Percentiles rank a stretch among this genome's conserved stretches.
phyloP scores from a whole-genome alignment of 495 filamentous ascomycete species.

The Lophium mytilinum region DNA sequence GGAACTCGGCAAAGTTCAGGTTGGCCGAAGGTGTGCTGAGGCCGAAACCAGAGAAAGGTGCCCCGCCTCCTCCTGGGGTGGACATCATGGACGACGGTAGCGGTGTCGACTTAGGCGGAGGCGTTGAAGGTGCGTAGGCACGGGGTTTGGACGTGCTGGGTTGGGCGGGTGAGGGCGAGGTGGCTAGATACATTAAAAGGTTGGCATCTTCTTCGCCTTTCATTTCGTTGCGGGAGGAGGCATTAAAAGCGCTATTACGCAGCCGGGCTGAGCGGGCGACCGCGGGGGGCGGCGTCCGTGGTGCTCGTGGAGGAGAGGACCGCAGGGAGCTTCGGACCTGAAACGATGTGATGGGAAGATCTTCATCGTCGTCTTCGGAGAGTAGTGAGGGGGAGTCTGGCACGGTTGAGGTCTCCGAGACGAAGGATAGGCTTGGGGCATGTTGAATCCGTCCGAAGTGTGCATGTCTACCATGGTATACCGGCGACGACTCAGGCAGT shows the following conservation, averaged over 20 bases:
- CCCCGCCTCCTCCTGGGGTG: constrained; percentile 64
- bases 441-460: constrained; percentile 52
- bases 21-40: constrained; percentile 54
- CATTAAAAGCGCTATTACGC: constrained; percentile 25
- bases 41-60: constrained; percentile 47
- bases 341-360: constrained; percentile 71
- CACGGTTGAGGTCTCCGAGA: constrained; percentile 60
- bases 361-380: constrained; percentile 74
- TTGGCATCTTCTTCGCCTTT: constrained; percentile 81
- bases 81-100: constrained; percentile 84
- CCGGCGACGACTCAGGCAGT: constrained; percentile 75
- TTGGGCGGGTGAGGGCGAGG: constrained; percentile 78
- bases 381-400: constrained; percentile 52
- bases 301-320: constrained; percentile 58
- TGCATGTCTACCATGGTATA: constrained; percentile 54
- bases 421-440: constrained; percentile 61
- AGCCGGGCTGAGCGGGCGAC: constrained; percentile 30
- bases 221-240: constrained; percentile 29
- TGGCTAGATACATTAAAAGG: constrained; percentile 82
- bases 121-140: constrained; percentile 72
- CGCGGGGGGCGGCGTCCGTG: constrained; percentile 62
- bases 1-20: constrained; percentile 95
- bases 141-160: constrained; percentile 36
- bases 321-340: constrained; percentile 46
- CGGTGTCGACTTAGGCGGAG: constrained; percentile 67